Percentiles rank a stretch among this genome's conserved stretches.
These are phyloP conservation scores for Conoideocrella luteorostrata DNA, from an alignment of 2,329 filamentous ascomycete species.

Conservation along the genomic window DNA sequence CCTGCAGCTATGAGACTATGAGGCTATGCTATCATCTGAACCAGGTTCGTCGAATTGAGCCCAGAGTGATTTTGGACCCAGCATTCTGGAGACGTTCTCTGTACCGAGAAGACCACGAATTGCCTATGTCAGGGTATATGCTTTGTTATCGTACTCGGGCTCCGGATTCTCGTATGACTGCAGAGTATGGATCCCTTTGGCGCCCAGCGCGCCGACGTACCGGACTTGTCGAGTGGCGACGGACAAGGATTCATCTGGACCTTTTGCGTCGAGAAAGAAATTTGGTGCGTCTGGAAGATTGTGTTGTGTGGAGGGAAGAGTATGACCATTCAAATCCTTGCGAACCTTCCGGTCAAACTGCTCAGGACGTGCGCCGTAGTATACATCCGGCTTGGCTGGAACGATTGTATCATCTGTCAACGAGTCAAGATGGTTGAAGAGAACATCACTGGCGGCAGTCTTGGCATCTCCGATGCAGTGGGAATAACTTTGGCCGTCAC, in stretches of 20 bases:
- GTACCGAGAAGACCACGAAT: too few species aligned
- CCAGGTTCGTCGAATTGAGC: too few species aligned
- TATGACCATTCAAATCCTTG: slow-evolving; percentile 5
- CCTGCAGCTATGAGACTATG: too few species aligned
- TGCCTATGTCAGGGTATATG: background rate
- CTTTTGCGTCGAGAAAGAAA: slow-evolving; percentile 33
- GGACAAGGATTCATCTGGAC: slow-evolving; percentile 21
- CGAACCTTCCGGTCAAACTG: slow-evolving; percentile 21
- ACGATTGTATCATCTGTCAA: slow-evolving; percentile 29
- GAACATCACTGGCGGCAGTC: slow-evolving; percentile 18
- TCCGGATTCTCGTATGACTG: background rate
- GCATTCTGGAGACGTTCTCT: too few species aligned
- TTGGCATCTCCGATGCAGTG: slow-evolving; percentile 16
- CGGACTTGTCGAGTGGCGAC: slow-evolving; percentile 26
- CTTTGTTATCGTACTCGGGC: background rate
- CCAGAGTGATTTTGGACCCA: too few species aligned
- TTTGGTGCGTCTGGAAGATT: slow-evolving; percentile 29
- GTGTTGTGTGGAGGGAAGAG: slow-evolving; percentile 26
- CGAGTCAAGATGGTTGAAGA: slow-evolving; percentile 29
- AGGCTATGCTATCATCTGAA: too few species aligned
- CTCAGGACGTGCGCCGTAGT: slow-evolving; percentile 24
- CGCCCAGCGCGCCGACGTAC: slow-evolving; percentile 19
- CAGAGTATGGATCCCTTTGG: background rate
- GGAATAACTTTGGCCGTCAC: slow-evolving; percentile 25
- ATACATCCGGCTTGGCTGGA: slow-evolving; percentile 26